These are phyloP conservation scores for Colletotrichum musae DNA, from an alignment of 2,329 filamentous ascomycete species.

Conservation along the genomic window DNA sequence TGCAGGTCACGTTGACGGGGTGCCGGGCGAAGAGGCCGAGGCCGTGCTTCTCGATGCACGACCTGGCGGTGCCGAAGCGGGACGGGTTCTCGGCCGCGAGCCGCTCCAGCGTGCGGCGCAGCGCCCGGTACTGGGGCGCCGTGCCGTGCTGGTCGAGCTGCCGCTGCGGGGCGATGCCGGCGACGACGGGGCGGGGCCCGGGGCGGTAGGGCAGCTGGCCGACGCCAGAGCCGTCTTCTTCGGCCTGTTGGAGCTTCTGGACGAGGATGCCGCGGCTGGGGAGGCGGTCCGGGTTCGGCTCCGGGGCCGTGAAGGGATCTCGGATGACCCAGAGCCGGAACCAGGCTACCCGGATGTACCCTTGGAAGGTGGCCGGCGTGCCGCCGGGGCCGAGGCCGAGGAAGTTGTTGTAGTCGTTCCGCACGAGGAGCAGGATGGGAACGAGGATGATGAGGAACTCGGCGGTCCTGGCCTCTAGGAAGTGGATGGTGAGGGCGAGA, in stretches of 20 bases:
- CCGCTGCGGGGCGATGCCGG: constrained; percentile 85
- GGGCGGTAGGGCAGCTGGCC: constrained; percentile 70
- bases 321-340: constrained; percentile 80
- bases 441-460: constrained; percentile 65
- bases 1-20: constrained; percentile 78
- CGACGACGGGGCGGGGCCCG: constrained; percentile 76
- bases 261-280: constrained; percentile 73
- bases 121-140: constrained; percentile 65
- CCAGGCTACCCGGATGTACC: constrained; percentile 81
- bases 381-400: constrained; percentile 84
- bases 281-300: constrained; percentile 63
- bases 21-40: constrained; percentile 79
- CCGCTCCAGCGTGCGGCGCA: constrained; percentile 67
- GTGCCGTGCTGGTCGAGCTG: constrained; percentile 79
- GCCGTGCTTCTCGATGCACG: constrained; percentile 87
- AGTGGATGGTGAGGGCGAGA: constrained; percentile 67
- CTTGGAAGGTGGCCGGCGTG: constrained; percentile 79
- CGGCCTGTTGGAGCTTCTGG: constrained; percentile 27
- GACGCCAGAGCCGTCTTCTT: constrained; percentile 29
- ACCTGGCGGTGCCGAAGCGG: constrained; percentile 73
- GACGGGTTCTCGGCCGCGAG: constrained; percentile 63
- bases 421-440: constrained; percentile 66
- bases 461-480: constrained; percentile 62
- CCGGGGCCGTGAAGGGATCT: constrained; percentile 76
- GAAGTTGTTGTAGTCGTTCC: constrained; percentile 83